phyloP scores from a whole-genome alignment of 2,329 filamentous ascomycete species.

The Alternaria rosae region DNA sequence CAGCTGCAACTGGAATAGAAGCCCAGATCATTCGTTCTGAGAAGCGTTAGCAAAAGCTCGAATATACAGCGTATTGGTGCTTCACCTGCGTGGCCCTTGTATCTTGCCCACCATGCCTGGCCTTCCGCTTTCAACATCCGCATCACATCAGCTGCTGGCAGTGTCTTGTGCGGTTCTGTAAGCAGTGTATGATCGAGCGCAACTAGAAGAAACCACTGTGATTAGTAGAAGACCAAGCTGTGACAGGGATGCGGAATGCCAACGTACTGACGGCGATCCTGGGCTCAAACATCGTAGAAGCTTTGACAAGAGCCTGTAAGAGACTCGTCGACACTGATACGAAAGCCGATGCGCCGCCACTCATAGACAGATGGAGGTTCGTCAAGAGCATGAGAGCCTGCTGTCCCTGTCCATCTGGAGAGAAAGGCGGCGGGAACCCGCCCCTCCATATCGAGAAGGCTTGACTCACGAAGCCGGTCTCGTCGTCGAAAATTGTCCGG shows the following conservation, averaged over 20 bases:
- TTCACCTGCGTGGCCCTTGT: conserved; percentile 10
- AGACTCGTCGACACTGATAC: conserved; percentile 14
- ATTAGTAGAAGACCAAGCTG: neutral
- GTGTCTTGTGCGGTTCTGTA: neutral
- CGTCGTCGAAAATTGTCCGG: conserved; percentile 3
- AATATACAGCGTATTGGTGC: neutral
- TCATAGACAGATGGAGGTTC: conserved; percentile 3
- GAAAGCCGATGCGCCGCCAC: conserved; percentile 9
- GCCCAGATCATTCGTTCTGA: conserved; percentile 6
- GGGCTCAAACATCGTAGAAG: conserved; percentile 6
- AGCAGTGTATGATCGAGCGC: neutral
- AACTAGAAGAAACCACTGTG: neutral
- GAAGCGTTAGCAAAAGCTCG: neutral
- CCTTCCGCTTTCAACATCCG: neutral
- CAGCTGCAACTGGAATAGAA: neutral
- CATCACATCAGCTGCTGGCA: neutral
- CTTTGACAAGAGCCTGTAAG: conserved; percentile 8
- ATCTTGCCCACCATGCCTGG: neutral
- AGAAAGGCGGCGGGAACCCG: conserved; percentile 8
- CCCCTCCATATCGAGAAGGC: conserved; percentile 2
- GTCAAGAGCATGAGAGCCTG: neutral
- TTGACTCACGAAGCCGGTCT: conserved; percentile 13
- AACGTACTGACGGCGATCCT: neutral
- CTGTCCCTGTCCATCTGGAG: neutral
- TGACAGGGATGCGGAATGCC: too few species aligned